These are phyloP conservation scores for Amphicarpaea edgeworthii DNA, from an alignment of 306 rosid species.

Conservation along the genomic window DNA sequence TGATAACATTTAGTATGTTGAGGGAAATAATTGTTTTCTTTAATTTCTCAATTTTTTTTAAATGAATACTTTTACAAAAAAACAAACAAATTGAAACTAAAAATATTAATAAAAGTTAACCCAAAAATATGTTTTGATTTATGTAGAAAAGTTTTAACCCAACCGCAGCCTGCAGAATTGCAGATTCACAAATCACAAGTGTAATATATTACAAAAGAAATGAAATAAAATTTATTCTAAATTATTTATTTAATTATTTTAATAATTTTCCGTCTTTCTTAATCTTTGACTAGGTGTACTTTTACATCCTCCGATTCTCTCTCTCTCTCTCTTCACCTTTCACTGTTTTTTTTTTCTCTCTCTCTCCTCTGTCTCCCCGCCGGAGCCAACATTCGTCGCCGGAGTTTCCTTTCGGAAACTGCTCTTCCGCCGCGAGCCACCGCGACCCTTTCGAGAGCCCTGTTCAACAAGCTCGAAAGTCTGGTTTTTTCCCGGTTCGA, in stretches of 20 bases:
- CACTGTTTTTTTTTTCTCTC: slow-evolving; percentile 51
- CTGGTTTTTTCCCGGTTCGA: slow-evolving; percentile 26
- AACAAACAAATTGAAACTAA: neutral
- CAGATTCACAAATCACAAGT: neutral
- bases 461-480: slow-evolving; percentile 24
- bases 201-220: neutral
- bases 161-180: neutral
- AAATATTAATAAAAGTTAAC: neutral
- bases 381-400: slow-evolving; percentile 39
- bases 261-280: slow-evolving; percentile 34
- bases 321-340: slow-evolving; percentile 44
- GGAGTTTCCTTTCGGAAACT: slow-evolving; percentile 28
- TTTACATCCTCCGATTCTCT: slow-evolving; percentile 55
- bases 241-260: slow-evolving; percentile 9
- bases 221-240: neutral
- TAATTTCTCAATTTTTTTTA: neutral
- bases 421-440: slow-evolving; percentile 1
- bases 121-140: neutral
- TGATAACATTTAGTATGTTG: neutral
- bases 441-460: slow-evolving; percentile 21
- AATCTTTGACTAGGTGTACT: slow-evolving; percentile 75
- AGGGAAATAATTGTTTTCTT: neutral
- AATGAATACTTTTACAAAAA: neutral
- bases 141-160: neutral
- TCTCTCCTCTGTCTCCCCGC: slow-evolving; percentile 57